Conservation (phyloP, 2,329 filamentous ascomycete species). For the Xylaria sp. region DNA sequence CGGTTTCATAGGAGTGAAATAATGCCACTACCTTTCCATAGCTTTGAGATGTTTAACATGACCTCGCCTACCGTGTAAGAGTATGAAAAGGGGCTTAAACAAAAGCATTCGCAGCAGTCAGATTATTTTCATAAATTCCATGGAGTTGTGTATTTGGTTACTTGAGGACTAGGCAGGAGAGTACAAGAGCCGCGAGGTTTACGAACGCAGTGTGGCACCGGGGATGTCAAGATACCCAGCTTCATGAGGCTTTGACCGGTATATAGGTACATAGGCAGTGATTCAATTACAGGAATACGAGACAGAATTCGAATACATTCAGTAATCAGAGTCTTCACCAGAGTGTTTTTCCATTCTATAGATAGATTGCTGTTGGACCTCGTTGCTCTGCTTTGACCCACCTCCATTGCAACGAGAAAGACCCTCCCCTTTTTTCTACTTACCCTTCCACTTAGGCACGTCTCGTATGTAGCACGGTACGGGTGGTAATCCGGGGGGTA, state of each 20-base stretch:
- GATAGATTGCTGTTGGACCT: neutral
- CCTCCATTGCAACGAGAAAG: neutral
- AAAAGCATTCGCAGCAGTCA: constrained; percentile 16
- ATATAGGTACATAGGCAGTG: constrained; percentile 18
- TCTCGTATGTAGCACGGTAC: neutral
- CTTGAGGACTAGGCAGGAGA: constrained; percentile 23
- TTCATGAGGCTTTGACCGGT: constrained; percentile 26
- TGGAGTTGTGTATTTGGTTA: constrained; percentile 12
- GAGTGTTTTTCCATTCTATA: neutral
- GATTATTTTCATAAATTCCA: constrained; percentile 13
- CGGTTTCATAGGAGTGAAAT: constrained; percentile 74
- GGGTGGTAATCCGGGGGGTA: neutral
- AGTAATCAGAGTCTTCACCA: neutral
- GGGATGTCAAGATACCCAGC: constrained; percentile 35
- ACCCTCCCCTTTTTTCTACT: neutral
- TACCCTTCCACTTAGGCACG: neutral
- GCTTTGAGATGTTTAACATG: constrained; percentile 1
- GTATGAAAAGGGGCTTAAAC: constrained; percentile 14
- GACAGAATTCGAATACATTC: neutral
- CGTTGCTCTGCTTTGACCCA: constrained; percentile 1
- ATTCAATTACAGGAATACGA: constrained; percentile 1
- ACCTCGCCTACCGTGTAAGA: constrained; percentile 26
- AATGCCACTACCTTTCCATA: constrained; percentile 5
- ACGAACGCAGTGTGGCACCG: constrained; percentile 5
- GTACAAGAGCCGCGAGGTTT: constrained; percentile 27